Evolutionary conservation across 2,329 filamentous ascomycete species (phyloP).

Genomic region (Aureobasidium sp.): DNA sequence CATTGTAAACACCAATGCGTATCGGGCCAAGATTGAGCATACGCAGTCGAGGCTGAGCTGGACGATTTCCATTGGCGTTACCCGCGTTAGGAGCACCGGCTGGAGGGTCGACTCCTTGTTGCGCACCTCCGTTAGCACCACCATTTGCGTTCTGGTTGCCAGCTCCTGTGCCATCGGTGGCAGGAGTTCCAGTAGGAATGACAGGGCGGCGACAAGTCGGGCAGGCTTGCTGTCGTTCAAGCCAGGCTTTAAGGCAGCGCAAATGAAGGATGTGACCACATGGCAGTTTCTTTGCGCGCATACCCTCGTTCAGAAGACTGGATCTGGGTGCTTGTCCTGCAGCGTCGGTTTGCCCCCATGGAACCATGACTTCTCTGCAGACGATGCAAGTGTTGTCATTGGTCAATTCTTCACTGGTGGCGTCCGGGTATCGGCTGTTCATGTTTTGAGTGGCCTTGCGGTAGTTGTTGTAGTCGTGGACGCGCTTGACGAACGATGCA

Average conservation of each 20-base stretch:
- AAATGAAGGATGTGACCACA: constrained; percentile 95
- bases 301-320: constrained; percentile 55
- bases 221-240: constrained; percentile 94
- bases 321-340: constrained; percentile 25
- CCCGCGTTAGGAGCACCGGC: constrained; percentile 3
- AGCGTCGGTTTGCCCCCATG: constrained; percentile 55
- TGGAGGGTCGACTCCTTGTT: neutral
- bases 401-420: constrained; percentile 74
- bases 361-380: constrained; percentile 89
- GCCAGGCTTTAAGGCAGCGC: constrained; percentile 90
- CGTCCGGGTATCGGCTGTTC: constrained; percentile 84
- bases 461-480: constrained; percentile 84
- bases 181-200: constrained; percentile 24
- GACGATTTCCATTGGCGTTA: neutral
- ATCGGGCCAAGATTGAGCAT: constrained; percentile 69
- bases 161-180: neutral
- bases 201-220: constrained; percentile 87
- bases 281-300: constrained; percentile 88
- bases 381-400: constrained; percentile 95
- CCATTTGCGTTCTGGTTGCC: constrained; percentile 1
- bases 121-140: neutral
- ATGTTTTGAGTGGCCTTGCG: constrained; percentile 88
- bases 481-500: constrained; percentile 80
- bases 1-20: constrained; percentile 60
- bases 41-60: constrained; percentile 26